Base-by-base conservation (phyloP, 306 rosid genomes). In the Cicer yamashitae region DNA sequence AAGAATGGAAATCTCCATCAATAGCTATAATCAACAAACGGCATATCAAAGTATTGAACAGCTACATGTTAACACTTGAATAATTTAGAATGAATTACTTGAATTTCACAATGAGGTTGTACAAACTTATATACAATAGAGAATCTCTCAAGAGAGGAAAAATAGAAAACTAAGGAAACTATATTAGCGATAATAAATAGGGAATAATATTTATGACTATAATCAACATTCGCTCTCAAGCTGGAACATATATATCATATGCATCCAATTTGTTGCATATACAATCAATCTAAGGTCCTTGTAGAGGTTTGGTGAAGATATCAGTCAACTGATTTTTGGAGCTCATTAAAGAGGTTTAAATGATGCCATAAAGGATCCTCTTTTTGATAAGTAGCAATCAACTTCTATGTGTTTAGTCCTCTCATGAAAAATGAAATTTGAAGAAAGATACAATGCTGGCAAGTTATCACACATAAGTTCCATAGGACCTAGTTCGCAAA, bases 201-300 rank as follows among this genome's bases (percentile, higher is more conserved):
- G 30, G 64, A 56, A 22, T 56, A 56, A 54, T 25, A 58, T 51
- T 51, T n/a, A 51, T 51, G 57, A 51, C 57, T 51, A 51, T 58
- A 11, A 25, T 22, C 64, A 57, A 54, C 12, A 22, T 30, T 30
- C 37, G 5, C 37, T 4, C 37, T 30, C 37, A 30, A 30, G 37
- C 6, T 30, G 37, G 37, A 30, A 30, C 37, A 30, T 30, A 30
- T 3, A 30, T 30, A 4, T 4, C 37, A 30, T 30, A 30, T 30
- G 37, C 37, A 30, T 30, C 37, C 37, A 30, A 4, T 30, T 30
- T 30, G 5, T 30, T 30, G 37, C 37, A 3, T 30, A 30, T 30
- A 30, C 3, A 30, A 30, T 30, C 37, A 30, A 30, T 30, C 37
- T 30, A 4, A 30, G 37, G 37, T 30, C 5, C 5, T 30, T 30